Base-by-base conservation (phyloP, 495 filamentous ascomycete genomes). In the Zalerion maritima region DNA sequence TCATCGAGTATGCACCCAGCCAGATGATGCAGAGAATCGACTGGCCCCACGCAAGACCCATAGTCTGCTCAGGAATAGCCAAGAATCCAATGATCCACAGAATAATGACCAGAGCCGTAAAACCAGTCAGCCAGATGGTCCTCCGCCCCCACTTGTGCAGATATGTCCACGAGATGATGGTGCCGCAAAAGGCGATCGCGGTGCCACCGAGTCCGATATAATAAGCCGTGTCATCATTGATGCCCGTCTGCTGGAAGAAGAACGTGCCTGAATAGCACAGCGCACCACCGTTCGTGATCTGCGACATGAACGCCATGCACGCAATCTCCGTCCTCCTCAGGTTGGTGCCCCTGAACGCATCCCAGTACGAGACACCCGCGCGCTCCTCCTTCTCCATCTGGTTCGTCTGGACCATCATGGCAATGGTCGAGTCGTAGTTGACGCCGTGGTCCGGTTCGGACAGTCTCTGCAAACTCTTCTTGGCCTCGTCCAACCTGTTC, bases 341-440 rank as follows among this genome's bases (percentile, higher is more conserved):
- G 40, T 80, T 65, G n/a, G 60, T 63, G 17, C 73, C 70, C 25
- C 52, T 60, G 57, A 78, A 76, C 37, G 67, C 67, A 35, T 78
- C 72, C 12, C 62, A 20, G 36, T 75, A 75, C 25, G 50, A 63
- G 6, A 71, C 58, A n/a, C 66, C 64, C 6, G 49, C 45, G 5
- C 59, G 65, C 27, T 64, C 55, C 23, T 65, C 59, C 30, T 62
- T 56, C 44, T 79, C 74, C 14, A 76, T 40, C 5, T 67, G 63
- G 12, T 69, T 68, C 12, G 72, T 75, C 40, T 73, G 70, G 18
- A 62, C 54, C 66, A 78, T 78, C 71, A 78, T 71, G 26, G 71
- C 58, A 23, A 79, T 52, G 1, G 67, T 71, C 40, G 71, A 63
- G 27, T 69, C 58, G 5, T 60, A 42, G 36, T 75, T 59, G 41